phyloP scores from a whole-genome alignment of 768 basidiomycete genomes.

The Boletus subcaerulescens region DNA sequence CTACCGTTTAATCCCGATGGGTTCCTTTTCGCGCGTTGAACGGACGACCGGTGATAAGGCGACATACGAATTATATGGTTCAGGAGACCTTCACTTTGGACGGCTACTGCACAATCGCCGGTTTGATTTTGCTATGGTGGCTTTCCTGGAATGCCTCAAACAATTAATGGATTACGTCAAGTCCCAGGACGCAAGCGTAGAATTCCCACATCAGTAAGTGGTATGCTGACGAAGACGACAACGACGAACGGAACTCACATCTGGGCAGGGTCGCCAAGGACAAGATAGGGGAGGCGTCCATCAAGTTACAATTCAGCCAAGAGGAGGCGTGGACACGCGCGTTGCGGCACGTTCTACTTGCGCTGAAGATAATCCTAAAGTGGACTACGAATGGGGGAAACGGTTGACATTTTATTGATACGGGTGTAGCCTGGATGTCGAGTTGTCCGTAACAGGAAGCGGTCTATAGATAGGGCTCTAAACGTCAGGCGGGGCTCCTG shows the following conservation, averaged over 20 bases:
- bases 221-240: not conserved
- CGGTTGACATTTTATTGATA: slow-evolving; percentile 34
- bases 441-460: not conserved
- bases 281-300: slow-evolving; percentile 92
- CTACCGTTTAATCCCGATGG: slow-evolving; percentile 90
- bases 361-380: slow-evolving; percentile 83
- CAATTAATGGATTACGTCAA: slow-evolving; percentile 87
- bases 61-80: slow-evolving; percentile 90
- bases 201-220: slow-evolving; percentile 86
- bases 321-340: slow-evolving; percentile 97
- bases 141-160: slow-evolving; percentile 91
- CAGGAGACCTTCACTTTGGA: slow-evolving; percentile 86
- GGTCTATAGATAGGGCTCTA: not conserved
- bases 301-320: slow-evolving; percentile 91
- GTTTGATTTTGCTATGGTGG: slow-evolving; percentile 95
- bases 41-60: slow-evolving; percentile 77
- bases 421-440: not conserved
- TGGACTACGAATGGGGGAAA: slow-evolving; percentile 80
- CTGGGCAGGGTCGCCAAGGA: slow-evolving; percentile 77
- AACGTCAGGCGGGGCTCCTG: no score
- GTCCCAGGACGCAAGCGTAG: slow-evolving; percentile 64
- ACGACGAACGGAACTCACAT: not conserved
- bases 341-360: slow-evolving; percentile 84
- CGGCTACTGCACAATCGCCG: slow-evolving; percentile 90
- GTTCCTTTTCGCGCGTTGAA: slow-evolving; percentile 92